Evolutionary conservation across 2,329 filamentous ascomycete genomes (phyloP), one percentile per base, ranked within the genome.

Genomic region (Aspergillus awamori): DNA sequence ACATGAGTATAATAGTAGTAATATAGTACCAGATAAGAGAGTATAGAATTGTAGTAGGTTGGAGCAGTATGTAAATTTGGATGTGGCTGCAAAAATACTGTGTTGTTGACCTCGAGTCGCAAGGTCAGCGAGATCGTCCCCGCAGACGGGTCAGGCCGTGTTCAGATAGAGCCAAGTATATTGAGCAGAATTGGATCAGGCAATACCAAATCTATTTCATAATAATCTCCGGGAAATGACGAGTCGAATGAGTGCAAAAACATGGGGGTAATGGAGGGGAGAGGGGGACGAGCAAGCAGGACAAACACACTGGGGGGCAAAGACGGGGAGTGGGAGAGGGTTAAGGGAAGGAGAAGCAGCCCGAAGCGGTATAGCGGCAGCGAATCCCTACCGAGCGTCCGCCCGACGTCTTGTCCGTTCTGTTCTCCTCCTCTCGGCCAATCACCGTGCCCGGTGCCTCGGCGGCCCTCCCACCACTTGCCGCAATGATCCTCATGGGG

Each of bases 221-320:
- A 67, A 72, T 48, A 77, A 80, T 76, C 80, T 76, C 65, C 77
- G 64, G 59, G 47, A 54, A 58, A 53, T 45, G 76, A 75, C 79
- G 87, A 86, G 78, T 79, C 81, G 70, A 88, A 87, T 70, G 83
- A 91, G 87, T 85, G 85, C 82, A 87, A 87, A 81, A 84, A 90
- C 77, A 80, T 77, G 72, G 77, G 76, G 74, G 68, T 78, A 30
- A 30, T 79, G 75, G 69, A 67, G 63, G 62, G 62, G 17, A 17
- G 47, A 39, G 33, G 36, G 30, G 15, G 17, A 36, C 45, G n/a
- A 3, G 17, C 17, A 30, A 8, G 51, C 33, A 30, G 59, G 53
- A 17, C 49, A 60, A 54, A 8, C 38, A 39, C 41, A 43, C 54
- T 47, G 43, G 45, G 55, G 47, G 68, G 69, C 71, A 70, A 68